These are phyloP conservation scores for Aspergillus cejpii DNA, from an alignment of 2,329 filamentous ascomycete genomes.

Conservation along the genomic window DNA sequence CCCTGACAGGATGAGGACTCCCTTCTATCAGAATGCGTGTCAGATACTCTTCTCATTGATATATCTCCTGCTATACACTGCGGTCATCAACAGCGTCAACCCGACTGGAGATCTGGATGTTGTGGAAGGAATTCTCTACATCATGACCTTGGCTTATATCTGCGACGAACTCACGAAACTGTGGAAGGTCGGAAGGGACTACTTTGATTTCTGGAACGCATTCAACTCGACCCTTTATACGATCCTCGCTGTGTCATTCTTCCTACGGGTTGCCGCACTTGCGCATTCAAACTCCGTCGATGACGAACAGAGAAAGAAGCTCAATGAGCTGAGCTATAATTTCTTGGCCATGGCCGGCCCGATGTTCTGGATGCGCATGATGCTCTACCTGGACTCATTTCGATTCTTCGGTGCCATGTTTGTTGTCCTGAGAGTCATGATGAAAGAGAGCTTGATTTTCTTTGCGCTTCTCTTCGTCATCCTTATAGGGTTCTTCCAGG, in stretches of 20 bases:
- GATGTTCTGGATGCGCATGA: conserved; percentile 90
- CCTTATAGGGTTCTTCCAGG: conserved; percentile 73
- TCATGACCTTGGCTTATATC: conserved; percentile 87
- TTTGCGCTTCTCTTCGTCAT: conserved; percentile 84
- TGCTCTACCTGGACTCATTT: conserved; percentile 88
- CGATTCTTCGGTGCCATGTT: conserved; percentile 98
- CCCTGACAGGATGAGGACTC: conserved; percentile 88
- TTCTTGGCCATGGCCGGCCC: conserved; percentile 88
- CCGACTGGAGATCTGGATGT: conserved; percentile 72
- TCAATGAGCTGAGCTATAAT: conserved; percentile 83
- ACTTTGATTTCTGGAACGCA: conserved; percentile 93
- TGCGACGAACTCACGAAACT: conserved; percentile 83
- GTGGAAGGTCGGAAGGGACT: conserved; percentile 87
- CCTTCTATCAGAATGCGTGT: conserved; percentile 83
- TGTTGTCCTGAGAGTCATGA: conserved; percentile 91
- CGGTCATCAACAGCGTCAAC: conserved; percentile 92
- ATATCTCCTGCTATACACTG: conserved; percentile 79
- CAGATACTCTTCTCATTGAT: conserved; percentile 78
- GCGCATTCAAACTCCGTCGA: conserved; percentile 50
- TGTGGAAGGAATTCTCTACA: conserved; percentile 75
- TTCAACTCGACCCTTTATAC: conserved; percentile 83
- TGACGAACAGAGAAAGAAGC: conserved; percentile 50
- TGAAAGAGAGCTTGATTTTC: conserved; percentile 92
- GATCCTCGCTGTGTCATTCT: conserved; percentile 69
- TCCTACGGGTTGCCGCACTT: conserved; percentile 71